A percentile compares a stretch with the other conserved stretches of the same genome.
Conservation (phyloP, 768 basidiomycete genomes). For the Lactarius quietus region DNA sequence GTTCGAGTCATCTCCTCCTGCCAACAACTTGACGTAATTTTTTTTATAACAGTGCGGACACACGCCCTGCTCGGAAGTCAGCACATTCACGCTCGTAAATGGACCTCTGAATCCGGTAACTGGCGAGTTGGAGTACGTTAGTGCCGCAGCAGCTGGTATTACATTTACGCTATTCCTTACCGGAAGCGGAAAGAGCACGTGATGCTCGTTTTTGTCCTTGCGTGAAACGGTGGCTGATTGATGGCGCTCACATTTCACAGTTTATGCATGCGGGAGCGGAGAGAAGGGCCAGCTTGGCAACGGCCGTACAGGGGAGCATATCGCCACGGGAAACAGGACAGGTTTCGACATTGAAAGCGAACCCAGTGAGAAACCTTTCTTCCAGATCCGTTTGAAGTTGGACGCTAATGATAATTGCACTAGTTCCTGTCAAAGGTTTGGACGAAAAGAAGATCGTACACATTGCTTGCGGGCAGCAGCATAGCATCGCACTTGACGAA, state of each 20-base stretch:
- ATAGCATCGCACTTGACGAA: conserved; percentile 75
- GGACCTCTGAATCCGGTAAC: conserved; percentile 41
- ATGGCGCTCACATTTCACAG: conserved; percentile 43
- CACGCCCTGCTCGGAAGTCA: conserved; percentile 52
- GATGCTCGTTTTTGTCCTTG: neutral
- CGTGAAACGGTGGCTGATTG: conserved; percentile 11
- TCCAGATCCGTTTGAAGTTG: neutral
- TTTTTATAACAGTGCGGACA: conserved; percentile 19
- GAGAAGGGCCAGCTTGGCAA: conserved; percentile 94
- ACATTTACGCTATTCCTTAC: conserved; percentile 83
- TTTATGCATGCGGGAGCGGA: conserved; percentile 86
- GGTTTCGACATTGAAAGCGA: conserved; percentile 73
- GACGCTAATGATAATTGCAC: conserved; percentile 22
- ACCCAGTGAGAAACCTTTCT: conserved; percentile 47
- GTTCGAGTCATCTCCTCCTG: neutral
- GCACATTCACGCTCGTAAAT: conserved; percentile 59
- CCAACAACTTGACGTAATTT: neutral
- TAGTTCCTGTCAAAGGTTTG: conserved; percentile 74
- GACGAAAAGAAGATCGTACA: conserved; percentile 74
- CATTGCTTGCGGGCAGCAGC: conserved; percentile 85
- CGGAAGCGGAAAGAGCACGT: conserved; percentile 71
- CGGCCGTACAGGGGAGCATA: conserved; percentile 89
- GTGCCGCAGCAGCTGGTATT: conserved; percentile 76
- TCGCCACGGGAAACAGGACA: conserved; percentile 80
- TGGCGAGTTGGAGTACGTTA: conserved; percentile 59